phyloP scores from a whole-genome alignment of 2,329 filamentous ascomycete genomes.

The Mycogone perniciosa region DNA sequence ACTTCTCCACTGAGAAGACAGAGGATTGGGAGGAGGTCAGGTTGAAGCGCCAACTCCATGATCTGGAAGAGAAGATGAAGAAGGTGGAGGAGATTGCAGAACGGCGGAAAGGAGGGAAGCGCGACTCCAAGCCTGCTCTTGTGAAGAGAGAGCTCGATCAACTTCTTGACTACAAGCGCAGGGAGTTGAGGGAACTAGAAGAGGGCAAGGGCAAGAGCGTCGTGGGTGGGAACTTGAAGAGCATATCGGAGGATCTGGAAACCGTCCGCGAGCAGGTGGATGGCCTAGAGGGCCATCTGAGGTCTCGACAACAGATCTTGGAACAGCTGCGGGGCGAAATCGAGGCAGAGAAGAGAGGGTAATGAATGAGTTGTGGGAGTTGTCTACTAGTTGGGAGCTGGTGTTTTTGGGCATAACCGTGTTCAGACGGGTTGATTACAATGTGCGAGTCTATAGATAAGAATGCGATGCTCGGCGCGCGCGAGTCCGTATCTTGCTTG shows the following conservation, averaged over 20 bases:
- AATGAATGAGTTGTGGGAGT: conserved; percentile 22
- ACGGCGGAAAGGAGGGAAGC: conserved; percentile 54
- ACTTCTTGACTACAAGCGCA: conserved; percentile 88
- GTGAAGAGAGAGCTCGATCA: conserved; percentile 94
- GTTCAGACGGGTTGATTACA: conserved; percentile 17
- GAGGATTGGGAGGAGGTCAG: conserved; percentile 98
- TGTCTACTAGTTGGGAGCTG: background rate
- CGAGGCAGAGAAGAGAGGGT: conserved; percentile 70
- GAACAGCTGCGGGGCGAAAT: conserved; percentile 74
- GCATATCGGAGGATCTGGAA: conserved; percentile 76
- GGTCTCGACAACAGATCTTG: conserved; percentile 67
- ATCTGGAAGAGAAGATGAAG: conserved; percentile 81
- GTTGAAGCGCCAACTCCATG: conserved; percentile 83
- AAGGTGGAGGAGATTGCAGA: conserved; percentile 71
- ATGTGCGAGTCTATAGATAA: background rate
- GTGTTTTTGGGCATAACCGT: background rate
- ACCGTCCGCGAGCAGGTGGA: conserved; percentile 94
- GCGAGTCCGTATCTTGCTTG: background rate
- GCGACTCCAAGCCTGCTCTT: conserved; percentile 78
- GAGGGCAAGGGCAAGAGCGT: conserved; percentile 62
- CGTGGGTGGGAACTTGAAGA: conserved; percentile 66
- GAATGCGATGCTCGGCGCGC: background rate
- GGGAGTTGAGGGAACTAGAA: conserved; percentile 68
- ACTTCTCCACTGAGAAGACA: conserved; percentile 78
- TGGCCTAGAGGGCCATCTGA: conserved; percentile 76